Evolutionary conservation across 2,329 filamentous ascomycete genomes (phyloP), one percentile per base, ranked within the genome.

Genomic region (Magnaporthiopsis poae): DNA sequence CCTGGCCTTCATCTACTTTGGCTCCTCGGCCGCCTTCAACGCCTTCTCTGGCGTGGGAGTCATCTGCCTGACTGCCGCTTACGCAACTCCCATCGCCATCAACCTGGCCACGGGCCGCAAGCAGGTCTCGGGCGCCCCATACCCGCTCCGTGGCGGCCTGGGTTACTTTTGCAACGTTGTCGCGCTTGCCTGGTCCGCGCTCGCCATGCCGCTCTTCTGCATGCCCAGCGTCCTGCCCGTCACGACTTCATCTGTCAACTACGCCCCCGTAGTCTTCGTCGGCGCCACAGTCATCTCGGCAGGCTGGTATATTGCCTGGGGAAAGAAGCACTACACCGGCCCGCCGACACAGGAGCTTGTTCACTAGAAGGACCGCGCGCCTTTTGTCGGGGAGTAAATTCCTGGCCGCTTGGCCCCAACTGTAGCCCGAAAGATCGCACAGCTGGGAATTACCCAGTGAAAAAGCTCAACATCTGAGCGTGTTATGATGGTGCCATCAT

Each of bases 121-220:
- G 52, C 25, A 56, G 11, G 33, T 67, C 5, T 60, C n/a, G 33
- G 52, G 64, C 29, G 67, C 66, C 36, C 52, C 36, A 56, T 68
- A 66, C 61, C 12, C 21, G 56, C 64, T 65, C 9, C 29, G 33
- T 18, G 56, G 56, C 15, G 56, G 56, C 59, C 29, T 61, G n/a
- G 64, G 64, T 8, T 35, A 35, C 33, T 46, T 61, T 31, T 65
- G 59, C 63, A 69, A 69, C 66, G 35, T 65, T 21, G 25, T 69
- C 21, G 64, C 68, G 15, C 35, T 69, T 11, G 85, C 78, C 65
- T 91, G 89, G 89, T 88, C 86, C 66, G 71, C 82, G 18, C 82
- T 92, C 66, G 88, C 87, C 52, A 84, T 91, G 65, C 88, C 89
- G 1, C 83, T 91, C 21, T 91, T 91, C 80, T 91, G 86, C 76